Evolutionary conservation across 1,284 basidiomycete species (phyloP).

Genomic region (Sporisorium iseilematis-ciliati): DNA sequence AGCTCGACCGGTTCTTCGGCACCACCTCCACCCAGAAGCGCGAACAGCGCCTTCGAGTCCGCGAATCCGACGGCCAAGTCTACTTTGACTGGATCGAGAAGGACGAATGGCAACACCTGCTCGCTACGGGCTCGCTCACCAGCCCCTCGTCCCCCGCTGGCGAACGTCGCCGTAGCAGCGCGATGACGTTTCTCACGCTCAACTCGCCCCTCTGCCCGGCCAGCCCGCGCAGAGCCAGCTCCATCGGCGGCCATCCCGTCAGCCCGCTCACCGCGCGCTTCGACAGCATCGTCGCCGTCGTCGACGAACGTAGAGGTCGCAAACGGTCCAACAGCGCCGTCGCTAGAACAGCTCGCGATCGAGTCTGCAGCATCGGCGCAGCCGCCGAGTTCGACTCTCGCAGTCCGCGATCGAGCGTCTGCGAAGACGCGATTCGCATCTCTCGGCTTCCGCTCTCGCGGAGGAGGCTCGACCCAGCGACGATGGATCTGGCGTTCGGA

Average conservation of each 20-base stretch:
- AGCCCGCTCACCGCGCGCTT: conserved; percentile 13
- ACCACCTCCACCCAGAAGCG: conserved; percentile 39
- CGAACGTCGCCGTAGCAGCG: conserved; percentile 25
- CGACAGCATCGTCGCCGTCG: not conserved
- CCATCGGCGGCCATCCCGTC: not conserved
- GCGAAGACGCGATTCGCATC: conserved; percentile 15
- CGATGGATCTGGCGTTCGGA: conserved; percentile 29
- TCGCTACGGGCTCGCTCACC: conserved; percentile 12
- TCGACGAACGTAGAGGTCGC: conserved; percentile 19
- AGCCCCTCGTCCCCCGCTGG: conserved; percentile 1
- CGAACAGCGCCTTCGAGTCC: conserved; percentile 39
- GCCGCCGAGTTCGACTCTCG: not conserved
- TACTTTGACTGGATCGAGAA: conserved; percentile 50
- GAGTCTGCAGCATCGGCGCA: conserved; percentile 3
- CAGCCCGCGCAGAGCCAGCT: conserved; percentile 9
- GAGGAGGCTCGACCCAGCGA: conserved; percentile 7
- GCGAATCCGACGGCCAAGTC: conserved; percentile 43
- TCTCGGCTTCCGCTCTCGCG: conserved; percentile 21
- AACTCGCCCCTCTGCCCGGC: conserved; percentile 7
- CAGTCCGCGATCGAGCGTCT: not conserved
- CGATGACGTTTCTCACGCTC: conserved; percentile 20
- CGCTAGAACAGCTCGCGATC: not conserved
- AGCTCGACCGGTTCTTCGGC: conserved; percentile 56
- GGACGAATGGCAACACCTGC: conserved; percentile 37
- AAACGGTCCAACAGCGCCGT: conserved; percentile 30